A percentile compares a stretch with the other conserved stretches of the same genome.
phyloP scores from a whole-genome alignment of 129 eudicot species.

The Saposhnikovia divaricata region DNA sequence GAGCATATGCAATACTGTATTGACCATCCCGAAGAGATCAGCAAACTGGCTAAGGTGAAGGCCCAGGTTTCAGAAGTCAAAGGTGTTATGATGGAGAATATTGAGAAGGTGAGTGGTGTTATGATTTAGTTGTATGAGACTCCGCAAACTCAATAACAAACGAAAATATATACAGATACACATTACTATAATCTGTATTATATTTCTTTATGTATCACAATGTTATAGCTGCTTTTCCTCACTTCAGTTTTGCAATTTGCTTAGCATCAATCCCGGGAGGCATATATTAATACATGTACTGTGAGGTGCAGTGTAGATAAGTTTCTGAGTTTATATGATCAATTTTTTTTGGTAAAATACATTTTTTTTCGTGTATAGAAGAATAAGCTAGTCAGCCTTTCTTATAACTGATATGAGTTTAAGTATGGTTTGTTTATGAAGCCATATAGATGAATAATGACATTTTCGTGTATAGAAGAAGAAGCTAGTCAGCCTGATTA shows the following conservation, averaged over 20 bases:
- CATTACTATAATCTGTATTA: neutral
- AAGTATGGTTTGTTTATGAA: neutral
- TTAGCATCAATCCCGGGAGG: neutral
- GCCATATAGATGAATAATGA: neutral
- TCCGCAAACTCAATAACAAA: neutral
- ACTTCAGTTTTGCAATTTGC: neutral
- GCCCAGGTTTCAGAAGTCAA: conserved; percentile 86
- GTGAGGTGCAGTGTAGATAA: neutral
- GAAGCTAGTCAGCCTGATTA: neutral
- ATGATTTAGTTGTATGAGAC: neutral
- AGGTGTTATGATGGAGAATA: conserved; percentile 91
- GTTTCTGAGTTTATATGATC: neutral
- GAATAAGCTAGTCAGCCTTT: neutral
- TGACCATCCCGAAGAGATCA: conserved; percentile 79
- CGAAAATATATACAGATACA: neutral
- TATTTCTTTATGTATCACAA: neutral
- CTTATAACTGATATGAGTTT: neutral
- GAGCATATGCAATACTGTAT: conserved; percentile 74
- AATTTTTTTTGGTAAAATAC: neutral
- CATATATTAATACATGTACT: neutral
- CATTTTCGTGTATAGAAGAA: neutral
- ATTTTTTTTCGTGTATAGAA: neutral
- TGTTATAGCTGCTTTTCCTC: neutral
- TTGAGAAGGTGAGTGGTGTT: conserved; percentile 50
- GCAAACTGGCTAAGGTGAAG: conserved; percentile 74